Evolutionary conservation across 1,139 yeast species (phyloP), one percentile per base, ranked within the genome.

Genomic region (Pneumocystis wakefieldiae): DNA sequence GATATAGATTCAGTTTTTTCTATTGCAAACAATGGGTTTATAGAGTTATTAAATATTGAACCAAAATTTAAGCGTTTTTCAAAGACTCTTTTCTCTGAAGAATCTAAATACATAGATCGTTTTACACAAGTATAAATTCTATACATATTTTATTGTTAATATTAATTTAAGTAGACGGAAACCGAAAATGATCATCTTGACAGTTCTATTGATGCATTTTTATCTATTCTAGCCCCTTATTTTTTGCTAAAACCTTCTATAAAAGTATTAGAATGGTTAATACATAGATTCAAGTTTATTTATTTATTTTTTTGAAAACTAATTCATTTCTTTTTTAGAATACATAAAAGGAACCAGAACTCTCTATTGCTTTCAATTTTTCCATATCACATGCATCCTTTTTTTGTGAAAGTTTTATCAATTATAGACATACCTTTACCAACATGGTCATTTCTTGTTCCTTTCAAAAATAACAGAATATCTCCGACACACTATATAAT

Each of bases 211-310:
- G 81, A 82, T 66, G 85, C 85, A 19, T 92, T 88, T 71, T 76
- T 92, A 67, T 79, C 85, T 62, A 77, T 91, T 68, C 77, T 84
- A n/a, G 86, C 95, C 1, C 88, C 89, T 2, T 80, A 82, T 70
- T 83, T 92, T 79, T 81, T 82, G 67, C 76, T 90, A 63, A 80
- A 84, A 38, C 88, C 95, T 17, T 81, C 96, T 1, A 73, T 89
- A 62, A 85, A 85, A 70, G 94, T 97, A 12, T 78, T 89, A 14
- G 99, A 92, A 76, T 92, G 98, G 98, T 81, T 92, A 55, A 85
- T 92, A 35, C 85, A 98, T 76, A 81, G 97, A 70, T 94, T 91
- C 73, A 89, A 87, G 72, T 67, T 65, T 29, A 67, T 67, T 12
- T n/a, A 36, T 35, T 28, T 55, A 8, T 35, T 14, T 38, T 15